phyloP scores from a whole-genome alignment of 192 early-diverging fungal genomes.

The Hyaloraphidium curvatum region DNA sequence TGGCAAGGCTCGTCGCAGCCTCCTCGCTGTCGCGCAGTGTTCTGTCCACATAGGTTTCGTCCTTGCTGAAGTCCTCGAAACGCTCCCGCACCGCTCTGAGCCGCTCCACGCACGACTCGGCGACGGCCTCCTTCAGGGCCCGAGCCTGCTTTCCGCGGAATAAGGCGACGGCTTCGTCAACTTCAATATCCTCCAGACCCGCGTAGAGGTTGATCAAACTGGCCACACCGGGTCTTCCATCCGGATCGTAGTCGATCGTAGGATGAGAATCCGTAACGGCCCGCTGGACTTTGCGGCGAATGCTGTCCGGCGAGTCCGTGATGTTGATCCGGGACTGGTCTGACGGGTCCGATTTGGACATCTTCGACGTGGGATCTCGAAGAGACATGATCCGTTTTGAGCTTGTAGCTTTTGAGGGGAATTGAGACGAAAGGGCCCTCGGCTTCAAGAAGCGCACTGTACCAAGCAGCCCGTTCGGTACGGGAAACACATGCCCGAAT shows the following conservation, averaged over 20 bases:
- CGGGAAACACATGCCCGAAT: constrained; percentile 41
- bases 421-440: neutral
- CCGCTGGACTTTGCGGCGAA: constrained; percentile 43
- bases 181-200: no score
- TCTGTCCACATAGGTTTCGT: neutral
- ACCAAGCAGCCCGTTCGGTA: constrained; percentile 17
- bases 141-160: no score
- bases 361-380: constrained; percentile 51
- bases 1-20: no score
- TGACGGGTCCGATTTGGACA: constrained; percentile 70
- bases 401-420: neutral
- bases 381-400: constrained; percentile 70
- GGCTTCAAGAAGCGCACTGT: neutral
- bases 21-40: neutral
- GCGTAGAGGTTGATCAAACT: no score
- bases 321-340: constrained; percentile 57
- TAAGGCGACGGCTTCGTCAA: no score
- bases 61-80: neutral
- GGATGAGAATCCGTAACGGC: constrained; percentile 30
- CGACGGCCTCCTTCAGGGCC: no score
- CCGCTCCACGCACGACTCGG: no score
- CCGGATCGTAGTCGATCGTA: neutral
- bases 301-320: constrained; percentile 41
- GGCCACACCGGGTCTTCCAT: neutral
- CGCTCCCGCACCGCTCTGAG: neutral